Evolutionary conservation across 257 asterid genomes (phyloP).

Genomic region (Solanum medicagineum): DNA sequence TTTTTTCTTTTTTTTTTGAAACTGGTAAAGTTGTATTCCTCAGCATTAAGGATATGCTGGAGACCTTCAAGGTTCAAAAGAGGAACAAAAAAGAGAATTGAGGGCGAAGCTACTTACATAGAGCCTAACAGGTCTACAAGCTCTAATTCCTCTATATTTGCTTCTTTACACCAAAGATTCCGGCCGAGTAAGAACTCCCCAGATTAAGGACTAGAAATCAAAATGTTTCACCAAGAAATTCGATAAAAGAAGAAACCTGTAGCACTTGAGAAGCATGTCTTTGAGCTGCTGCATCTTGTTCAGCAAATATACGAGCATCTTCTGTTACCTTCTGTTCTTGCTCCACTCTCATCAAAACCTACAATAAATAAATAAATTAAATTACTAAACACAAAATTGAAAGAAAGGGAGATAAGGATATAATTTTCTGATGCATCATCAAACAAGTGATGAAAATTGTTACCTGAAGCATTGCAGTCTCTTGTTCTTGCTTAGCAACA

Average conservation of each 20-base stretch:
- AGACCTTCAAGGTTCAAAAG: too few relatives aligned
- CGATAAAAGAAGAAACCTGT: constrained; percentile 37
- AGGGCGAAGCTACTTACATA: too few relatives aligned
- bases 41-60: too few relatives aligned
- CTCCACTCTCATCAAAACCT: constrained; percentile 96
- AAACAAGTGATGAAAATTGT: neutral
- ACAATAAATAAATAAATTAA: neutral
- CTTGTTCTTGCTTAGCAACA: constrained; percentile 93
- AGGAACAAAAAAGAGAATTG: too few relatives aligned
- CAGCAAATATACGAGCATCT: constrained; percentile 95
- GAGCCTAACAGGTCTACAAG: too few relatives aligned
- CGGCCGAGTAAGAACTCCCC: neutral
- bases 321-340: constrained; percentile 97
- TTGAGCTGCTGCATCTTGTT: constrained; percentile 96
- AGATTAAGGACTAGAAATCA: neutral
- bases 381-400: neutral
- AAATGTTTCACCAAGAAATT: neutral
- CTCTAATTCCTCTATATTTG: too few relatives aligned
- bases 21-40: too few relatives aligned
- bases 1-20: too few relatives aligned
- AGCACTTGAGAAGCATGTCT: constrained; percentile 85
- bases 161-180: neutral
- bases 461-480: constrained; percentile 96
- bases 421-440: neutral
- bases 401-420: neutral